A percentile compares a stretch with the other conserved stretches of the same genome.
phyloP scores from a whole-genome alignment of 257 asterid species.

The Nicotiana paniculata region DNA sequence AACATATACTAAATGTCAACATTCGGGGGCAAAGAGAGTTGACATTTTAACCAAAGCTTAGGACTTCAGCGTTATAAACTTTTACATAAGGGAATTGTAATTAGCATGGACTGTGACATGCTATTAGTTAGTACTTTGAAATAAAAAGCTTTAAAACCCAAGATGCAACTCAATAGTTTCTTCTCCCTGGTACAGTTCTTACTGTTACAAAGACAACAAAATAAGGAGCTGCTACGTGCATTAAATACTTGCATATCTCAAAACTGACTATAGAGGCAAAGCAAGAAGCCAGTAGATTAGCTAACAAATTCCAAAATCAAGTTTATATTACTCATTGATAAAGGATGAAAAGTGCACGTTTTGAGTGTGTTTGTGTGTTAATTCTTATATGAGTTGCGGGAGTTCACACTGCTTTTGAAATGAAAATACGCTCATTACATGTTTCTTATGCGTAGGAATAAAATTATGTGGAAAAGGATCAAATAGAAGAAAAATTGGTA shows the following conservation, averaged over 20 bases:
- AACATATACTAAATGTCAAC: neutral
- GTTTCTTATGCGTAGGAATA: too few species aligned
- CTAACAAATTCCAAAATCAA: neutral
- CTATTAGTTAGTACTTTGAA: neutral
- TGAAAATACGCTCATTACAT: too few species aligned
- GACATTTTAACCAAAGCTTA: too few species aligned
- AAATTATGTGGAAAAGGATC: too few species aligned
- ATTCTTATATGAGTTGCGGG: too few species aligned
- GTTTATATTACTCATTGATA: neutral
- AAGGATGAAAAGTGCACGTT: too few species aligned
- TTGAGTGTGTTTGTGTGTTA: too few species aligned
- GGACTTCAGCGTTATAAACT: too few species aligned
- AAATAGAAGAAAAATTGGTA: too few species aligned
- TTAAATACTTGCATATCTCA: neutral
- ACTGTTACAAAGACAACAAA: neutral
- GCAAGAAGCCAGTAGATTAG: neutral
- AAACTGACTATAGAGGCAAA: neutral
- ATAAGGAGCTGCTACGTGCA: neutral
- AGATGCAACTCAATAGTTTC: neutral
- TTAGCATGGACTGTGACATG: neutral
- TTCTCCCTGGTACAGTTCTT: neutral
- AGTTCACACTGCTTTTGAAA: too few species aligned
- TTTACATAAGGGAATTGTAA: too few species aligned
- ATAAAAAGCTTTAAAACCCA: neutral
- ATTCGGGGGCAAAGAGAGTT: neutral